Conservation (phyloP, 1,139 yeast species). For the Lodderomyces elongisporus region DNA sequence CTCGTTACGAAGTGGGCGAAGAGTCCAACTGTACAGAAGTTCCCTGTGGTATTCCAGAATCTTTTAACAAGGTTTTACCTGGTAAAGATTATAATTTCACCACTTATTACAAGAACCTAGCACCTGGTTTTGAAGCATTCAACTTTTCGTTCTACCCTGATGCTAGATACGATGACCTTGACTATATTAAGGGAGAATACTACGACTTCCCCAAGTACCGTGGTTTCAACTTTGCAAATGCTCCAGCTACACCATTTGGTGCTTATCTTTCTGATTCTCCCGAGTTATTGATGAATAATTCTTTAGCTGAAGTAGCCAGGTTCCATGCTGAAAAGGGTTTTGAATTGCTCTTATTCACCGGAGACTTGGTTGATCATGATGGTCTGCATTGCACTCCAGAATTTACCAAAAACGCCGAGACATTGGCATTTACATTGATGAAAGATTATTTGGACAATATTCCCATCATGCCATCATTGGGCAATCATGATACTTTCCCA, state of each 20-base stretch:
- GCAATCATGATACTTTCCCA: conserved; percentile 75
- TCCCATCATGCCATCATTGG: conserved; percentile 60
- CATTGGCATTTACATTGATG: conserved; percentile 45
- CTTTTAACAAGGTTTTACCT: conserved; percentile 27
- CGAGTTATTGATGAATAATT: conserved; percentile 50
- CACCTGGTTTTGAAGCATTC: conserved; percentile 21
- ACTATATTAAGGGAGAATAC: conserved; percentile 38
- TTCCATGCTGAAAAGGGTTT: conserved; percentile 33
- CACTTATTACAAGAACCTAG: conserved; percentile 15
- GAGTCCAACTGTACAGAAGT: conserved; percentile 55
- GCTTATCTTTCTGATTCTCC: conserved; percentile 63
- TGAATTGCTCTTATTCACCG: conserved; percentile 63
- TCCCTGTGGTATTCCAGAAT: conserved; percentile 46
- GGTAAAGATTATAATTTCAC: conserved; percentile 30
- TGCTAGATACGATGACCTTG: conserved; percentile 29
- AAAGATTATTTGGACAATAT: conserved; percentile 50
- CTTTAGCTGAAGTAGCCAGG: conserved; percentile 44
- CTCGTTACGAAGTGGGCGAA: conserved; percentile 51
- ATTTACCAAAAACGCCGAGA: conserved; percentile 50
- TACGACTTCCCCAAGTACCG: conserved; percentile 32
- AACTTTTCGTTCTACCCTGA: conserved; percentile 12
- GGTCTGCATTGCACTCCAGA: conserved; percentile 47
- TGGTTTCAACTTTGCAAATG: conserved; percentile 37
- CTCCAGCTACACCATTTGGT: conserved; percentile 60
- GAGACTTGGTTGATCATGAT: conserved; percentile 65